A percentile compares a stretch with the other conserved stretches of the same genome.
Evolutionary conservation across 805 yeast species (phyloP).

Genomic region (Metschnikowia continentalis): DNA sequence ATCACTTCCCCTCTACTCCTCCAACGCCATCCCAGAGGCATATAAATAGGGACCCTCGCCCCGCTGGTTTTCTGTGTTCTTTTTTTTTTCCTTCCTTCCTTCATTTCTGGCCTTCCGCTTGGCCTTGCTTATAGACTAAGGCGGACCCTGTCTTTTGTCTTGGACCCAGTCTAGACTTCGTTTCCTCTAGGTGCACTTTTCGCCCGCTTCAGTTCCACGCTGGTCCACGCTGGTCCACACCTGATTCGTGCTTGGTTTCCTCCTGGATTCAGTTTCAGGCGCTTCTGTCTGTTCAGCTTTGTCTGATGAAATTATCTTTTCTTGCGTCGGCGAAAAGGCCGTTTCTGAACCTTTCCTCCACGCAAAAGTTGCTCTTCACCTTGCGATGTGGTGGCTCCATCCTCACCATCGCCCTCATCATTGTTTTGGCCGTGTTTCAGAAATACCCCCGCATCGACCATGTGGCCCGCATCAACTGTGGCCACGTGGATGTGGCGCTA

Average conservation of each 20-base stretch:
- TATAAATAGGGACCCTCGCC: too few species aligned
- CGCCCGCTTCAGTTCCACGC: too few species aligned
- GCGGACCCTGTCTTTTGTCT: too few species aligned
- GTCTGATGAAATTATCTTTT: not conserved
- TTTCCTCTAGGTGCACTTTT: too few species aligned
- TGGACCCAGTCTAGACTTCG: not conserved
- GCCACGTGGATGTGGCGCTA: slow-evolving; percentile 48
- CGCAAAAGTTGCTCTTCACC: slow-evolving; percentile 24
- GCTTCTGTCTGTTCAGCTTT: too few species aligned
- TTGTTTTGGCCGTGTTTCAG: slow-evolving; percentile 5
- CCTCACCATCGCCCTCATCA: slow-evolving; percentile 5
- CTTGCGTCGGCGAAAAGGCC: slow-evolving; percentile 11
- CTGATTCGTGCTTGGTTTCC: too few species aligned
- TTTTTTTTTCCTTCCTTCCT: not conserved
- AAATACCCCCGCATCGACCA: slow-evolving; percentile 12
- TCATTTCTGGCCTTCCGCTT: not conserved
- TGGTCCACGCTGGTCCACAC: too few species aligned
- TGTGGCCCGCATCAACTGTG: slow-evolving; percentile 43
- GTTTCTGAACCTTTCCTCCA: slow-evolving; percentile 23
- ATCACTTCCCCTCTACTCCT: too few species aligned
- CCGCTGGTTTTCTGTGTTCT: too few species aligned
- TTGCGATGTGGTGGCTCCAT: slow-evolving; percentile 22
- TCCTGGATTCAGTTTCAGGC: too few species aligned
- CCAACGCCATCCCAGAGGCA: too few species aligned
- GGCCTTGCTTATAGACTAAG: too few species aligned